Evolutionary conservation across 2,329 filamentous ascomycete species (phyloP).

Genomic region (Trematosphaeria pertusa): DNA sequence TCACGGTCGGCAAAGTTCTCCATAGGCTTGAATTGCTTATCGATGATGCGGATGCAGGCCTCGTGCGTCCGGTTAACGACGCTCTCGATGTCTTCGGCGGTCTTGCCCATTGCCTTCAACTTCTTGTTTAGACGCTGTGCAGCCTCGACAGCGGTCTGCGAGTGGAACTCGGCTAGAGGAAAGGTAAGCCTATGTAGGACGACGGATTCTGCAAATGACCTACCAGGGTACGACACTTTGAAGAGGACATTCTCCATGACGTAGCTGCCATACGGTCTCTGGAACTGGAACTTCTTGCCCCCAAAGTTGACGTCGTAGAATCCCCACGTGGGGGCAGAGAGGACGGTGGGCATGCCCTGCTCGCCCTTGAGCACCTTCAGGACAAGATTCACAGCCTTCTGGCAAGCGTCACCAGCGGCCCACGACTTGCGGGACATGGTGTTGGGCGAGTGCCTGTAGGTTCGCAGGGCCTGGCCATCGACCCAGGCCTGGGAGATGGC

Average conservation of each 20-base stretch:
- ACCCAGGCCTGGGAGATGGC: constrained; percentile 97
- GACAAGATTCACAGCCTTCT: constrained; percentile 89
- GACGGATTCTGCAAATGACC: constrained; percentile 33
- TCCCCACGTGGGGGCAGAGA: constrained; percentile 92
- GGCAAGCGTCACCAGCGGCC: constrained; percentile 97
- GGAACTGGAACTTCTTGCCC: constrained; percentile 90
- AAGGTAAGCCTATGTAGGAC: constrained; percentile 27
- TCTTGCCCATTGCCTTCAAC: constrained; percentile 85
- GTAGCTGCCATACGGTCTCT: constrained; percentile 95
- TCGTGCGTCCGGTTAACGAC: constrained; percentile 97
- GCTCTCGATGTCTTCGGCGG: constrained; percentile 85
- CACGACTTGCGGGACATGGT: constrained; percentile 99
- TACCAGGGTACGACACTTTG: constrained; percentile 98
- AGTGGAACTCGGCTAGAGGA: constrained; percentile 86
- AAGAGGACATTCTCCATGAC: constrained; percentile 99
- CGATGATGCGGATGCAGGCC: constrained; percentile 97
- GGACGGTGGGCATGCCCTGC: constrained; percentile 86
- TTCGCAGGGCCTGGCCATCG: constrained; percentile 93
- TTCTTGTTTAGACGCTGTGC: constrained; percentile 86
- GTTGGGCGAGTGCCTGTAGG: constrained; percentile 96
- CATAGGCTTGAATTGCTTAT: constrained; percentile 99
- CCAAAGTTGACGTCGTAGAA: constrained; percentile 99
- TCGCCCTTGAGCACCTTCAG: constrained; percentile 93
- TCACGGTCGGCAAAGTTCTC: constrained; percentile 99
- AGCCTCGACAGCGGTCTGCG: constrained; percentile 95